Conservation (phyloP, 179 eudicot species). For the Dionaea muscipula region DNA sequence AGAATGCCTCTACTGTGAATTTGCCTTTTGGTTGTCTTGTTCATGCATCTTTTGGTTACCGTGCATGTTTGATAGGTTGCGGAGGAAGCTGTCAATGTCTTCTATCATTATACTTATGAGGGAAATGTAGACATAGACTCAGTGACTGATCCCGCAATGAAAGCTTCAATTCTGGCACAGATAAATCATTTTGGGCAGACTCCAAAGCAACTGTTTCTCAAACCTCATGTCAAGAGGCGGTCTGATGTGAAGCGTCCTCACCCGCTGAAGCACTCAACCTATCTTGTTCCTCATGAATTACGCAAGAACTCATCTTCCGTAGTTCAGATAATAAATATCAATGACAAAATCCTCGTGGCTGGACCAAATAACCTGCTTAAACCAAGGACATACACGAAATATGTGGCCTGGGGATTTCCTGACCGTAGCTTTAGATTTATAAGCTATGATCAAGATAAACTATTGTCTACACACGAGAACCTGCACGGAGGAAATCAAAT, state of each 20-base stretch:
- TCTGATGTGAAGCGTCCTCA: slow-evolving; percentile 52
- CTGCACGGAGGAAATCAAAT: slow-evolving; percentile 84
- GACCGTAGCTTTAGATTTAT: slow-evolving; percentile 82
- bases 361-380: slow-evolving; percentile 61
- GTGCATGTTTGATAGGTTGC: slow-evolving; percentile 60
- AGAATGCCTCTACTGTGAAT: too few relatives aligned
- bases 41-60: slow-evolving; percentile 3
- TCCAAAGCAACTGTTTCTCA: slow-evolving; percentile 81
- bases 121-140: slow-evolving; percentile 95
- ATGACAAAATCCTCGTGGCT: slow-evolving; percentile 65
- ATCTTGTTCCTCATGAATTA: slow-evolving; percentile 53
- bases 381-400: slow-evolving; percentile 76
- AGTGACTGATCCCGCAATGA: slow-evolving; percentile 87
- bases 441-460: slow-evolving; percentile 71
- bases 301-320: slow-evolving; percentile 64
- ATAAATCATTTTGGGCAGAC: slow-evolving; percentile 99
- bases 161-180: slow-evolving; percentile 95
- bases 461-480: slow-evolving; percentile 85
- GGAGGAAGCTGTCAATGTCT: slow-evolving; percentile 92
- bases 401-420: slow-evolving; percentile 96
- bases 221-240: slow-evolving; percentile 77
- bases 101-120: slow-evolving; percentile 94
- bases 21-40: too few relatives aligned
- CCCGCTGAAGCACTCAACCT: slow-evolving; percentile 49
- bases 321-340: slow-evolving; percentile 51